A percentile compares a stretch with the other conserved stretches of the same genome.
Conservation (phyloP, 1,284 basidiomycete genomes). For the Blastosporella zonata region DNA sequence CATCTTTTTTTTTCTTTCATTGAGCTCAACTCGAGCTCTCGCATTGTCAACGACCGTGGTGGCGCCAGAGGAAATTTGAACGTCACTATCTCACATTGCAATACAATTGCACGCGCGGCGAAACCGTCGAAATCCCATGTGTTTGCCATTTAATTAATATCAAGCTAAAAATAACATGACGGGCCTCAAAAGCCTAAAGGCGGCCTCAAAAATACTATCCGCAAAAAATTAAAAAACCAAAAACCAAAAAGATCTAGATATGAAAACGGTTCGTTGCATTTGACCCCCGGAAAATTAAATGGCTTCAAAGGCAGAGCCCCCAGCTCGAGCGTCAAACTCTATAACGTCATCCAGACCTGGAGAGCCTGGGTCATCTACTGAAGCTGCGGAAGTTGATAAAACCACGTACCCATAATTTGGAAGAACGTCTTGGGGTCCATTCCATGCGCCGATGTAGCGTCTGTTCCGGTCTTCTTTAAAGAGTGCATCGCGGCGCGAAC, state of each 20-base stretch:
- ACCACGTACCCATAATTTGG: slow-evolving; percentile 31
- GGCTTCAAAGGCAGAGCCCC: slow-evolving; percentile 49
- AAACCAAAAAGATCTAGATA: background rate
- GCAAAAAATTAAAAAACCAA: too few species aligned
- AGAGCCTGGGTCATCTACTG: background rate
- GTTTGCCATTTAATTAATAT: too few species aligned
- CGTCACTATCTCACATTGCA: too few species aligned
- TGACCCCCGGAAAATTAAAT: slow-evolving; percentile 10
- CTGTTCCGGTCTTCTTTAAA: slow-evolving; percentile 36
- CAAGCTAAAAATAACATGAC: too few species aligned
- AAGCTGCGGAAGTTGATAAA: slow-evolving; percentile 12
- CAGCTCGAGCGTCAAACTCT: slow-evolving; percentile 54
- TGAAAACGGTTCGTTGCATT: background rate
- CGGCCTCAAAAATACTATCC: too few species aligned
- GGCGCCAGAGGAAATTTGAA: too few species aligned
- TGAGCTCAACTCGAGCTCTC: too few species aligned
- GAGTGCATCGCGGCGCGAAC: slow-evolving; percentile 35
- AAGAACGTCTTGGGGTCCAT: slow-evolving; percentile 38
- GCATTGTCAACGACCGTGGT: too few species aligned
- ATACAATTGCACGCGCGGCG: too few species aligned
- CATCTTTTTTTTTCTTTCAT: too few species aligned
- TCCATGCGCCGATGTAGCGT: slow-evolving; percentile 29
- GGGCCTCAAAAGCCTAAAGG: too few species aligned
- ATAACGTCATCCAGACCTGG: slow-evolving; percentile 54
- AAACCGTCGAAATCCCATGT: too few species aligned